Evolutionary conservation across 164 flowering plant genomes (phyloP), one percentile per base, ranked within the genome.

Genomic region (Umbilicus rupestris): DNA sequence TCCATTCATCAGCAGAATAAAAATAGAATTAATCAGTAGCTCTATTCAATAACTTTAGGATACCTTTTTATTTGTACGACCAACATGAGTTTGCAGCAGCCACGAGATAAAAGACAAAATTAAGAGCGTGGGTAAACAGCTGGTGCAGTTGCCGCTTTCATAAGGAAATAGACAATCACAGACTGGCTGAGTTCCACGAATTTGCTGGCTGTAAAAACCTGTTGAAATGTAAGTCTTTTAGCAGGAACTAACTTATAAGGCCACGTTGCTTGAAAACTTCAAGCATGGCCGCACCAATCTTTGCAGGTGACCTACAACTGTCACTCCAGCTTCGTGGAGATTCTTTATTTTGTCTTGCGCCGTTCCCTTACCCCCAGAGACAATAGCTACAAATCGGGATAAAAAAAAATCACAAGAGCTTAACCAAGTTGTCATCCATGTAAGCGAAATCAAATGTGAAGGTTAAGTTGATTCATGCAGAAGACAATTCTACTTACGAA

Each of bases 311-410:
- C 71, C 97, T 0, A 91, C 96, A 57, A 94, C 98, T 6, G 93
- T 91, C 12, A 83, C 98, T 31, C 98, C 98, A 59, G 90, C 95
- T 78, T 85, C 98, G 66, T 83, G 76, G 0, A 94, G 86, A 46
- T 90, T 84, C 80, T 85, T 85, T 76, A 94, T 94, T 72, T 94
- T 94, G 83, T 88, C 98, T 72, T 91, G 98, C 24, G 98, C 98
- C 17, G 98, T 94, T 39, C 98, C 98, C 73, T 94, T 94, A 20
- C 98, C 98, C 11, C 98, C 98, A n/a, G 98, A 86, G 42, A 94
- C 95, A 60, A 94, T 94, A 62, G 98, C 98, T 94, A 88, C 81
- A 78, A 29, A 22, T 37, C 11, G 20, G 33, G 62, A 65, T 58
- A 52, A 37, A 22, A 28, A 26, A 17, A 5, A n/a, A n/a, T n/a